Percentiles rank a stretch among this genome's conserved stretches.
Evolutionary conservation across 768 basidiomycete species (phyloP).

Genomic region (Lactarius quietus): DNA sequence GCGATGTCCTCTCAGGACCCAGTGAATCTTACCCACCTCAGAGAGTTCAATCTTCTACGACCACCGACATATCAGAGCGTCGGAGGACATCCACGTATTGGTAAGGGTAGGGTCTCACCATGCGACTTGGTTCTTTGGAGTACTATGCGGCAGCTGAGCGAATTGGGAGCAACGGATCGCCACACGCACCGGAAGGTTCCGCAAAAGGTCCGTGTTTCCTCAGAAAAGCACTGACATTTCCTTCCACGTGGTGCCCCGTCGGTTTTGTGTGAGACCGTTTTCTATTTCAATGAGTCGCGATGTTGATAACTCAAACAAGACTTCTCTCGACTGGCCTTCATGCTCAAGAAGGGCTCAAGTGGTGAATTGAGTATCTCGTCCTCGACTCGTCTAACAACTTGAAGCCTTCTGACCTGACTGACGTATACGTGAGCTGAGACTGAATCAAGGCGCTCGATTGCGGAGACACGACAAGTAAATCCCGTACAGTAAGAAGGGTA

Average conservation of each 20-base stretch:
- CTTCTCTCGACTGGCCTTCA: not conserved
- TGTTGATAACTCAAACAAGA: not conserved
- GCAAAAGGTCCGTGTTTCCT: not conserved
- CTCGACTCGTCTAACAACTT: constrained; percentile 6
- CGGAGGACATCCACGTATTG: not conserved
- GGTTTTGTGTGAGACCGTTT: not conserved
- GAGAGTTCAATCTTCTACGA: no score
- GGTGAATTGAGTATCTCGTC: not conserved
- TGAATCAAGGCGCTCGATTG: not conserved
- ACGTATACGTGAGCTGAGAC: no score
- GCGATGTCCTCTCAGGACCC: no score
- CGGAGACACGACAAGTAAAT: not conserved
- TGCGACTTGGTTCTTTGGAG: not conserved
- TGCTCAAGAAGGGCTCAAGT: no score
- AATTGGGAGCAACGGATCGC: constrained; percentile 12
- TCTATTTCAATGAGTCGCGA: not conserved
- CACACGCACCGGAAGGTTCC: constrained; percentile 16
- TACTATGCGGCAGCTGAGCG: constrained; percentile 20
- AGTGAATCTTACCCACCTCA: no score
- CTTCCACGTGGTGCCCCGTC: constrained; percentile 9
- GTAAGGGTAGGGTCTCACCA: no score
- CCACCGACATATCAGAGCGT: no score
- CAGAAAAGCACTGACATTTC: not conserved
- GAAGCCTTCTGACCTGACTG: no score
- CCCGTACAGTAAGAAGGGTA: not conserved